A percentile compares a stretch with the other conserved stretches of the same genome.
These are phyloP conservation scores for Wilcoxina mikolae DNA, from an alignment of 495 filamentous ascomycete genomes.

Conservation along the genomic window DNA sequence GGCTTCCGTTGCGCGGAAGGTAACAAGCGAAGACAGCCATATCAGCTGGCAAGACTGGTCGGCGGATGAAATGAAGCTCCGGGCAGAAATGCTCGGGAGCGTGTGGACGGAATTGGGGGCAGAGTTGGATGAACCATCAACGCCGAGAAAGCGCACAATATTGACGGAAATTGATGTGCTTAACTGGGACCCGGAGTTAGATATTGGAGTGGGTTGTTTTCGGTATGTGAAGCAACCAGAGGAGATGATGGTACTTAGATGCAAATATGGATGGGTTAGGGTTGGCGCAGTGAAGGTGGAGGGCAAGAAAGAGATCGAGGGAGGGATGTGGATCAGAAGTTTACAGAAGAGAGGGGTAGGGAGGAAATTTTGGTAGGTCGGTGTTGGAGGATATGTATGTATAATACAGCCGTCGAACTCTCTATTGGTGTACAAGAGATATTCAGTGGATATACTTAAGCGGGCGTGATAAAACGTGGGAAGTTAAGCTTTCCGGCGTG, in stretches of 20 bases:
- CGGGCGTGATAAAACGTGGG: too few species aligned
- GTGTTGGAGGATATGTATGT: too few species aligned
- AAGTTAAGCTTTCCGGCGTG: too few species aligned
- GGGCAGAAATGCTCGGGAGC: conserved; percentile 1
- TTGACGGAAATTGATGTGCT: conserved; percentile 12
- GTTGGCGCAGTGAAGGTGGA: conserved; percentile 22
- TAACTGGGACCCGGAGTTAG: conserved; percentile 10
- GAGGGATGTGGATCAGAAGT: conserved; percentile 26
- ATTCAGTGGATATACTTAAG: too few species aligned
- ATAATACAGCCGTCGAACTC: too few species aligned
- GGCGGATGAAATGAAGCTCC: conserved; percentile 14
- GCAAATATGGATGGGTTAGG: conserved; percentile 22
- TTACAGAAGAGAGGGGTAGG: conserved; percentile 8
- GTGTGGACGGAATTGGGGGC: conserved; percentile 2
- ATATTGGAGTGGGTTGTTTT: conserved; percentile 13
- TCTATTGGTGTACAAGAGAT: too few species aligned
- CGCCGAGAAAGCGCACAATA: conserved; percentile 15
- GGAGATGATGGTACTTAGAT: conserved; percentile 20
- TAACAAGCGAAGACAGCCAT: conserved; percentile 29
- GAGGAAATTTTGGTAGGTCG: conserved; percentile 1
- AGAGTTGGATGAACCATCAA: neutral
- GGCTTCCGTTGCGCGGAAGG: conserved; percentile 28
- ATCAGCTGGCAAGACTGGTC: conserved; percentile 19
- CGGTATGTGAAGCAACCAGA: conserved; percentile 12
- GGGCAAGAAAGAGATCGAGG: conserved; percentile 17